Base-by-base conservation (phyloP, 768 basidiomycete genomes). In the Leccinum pellstonianum region DNA sequence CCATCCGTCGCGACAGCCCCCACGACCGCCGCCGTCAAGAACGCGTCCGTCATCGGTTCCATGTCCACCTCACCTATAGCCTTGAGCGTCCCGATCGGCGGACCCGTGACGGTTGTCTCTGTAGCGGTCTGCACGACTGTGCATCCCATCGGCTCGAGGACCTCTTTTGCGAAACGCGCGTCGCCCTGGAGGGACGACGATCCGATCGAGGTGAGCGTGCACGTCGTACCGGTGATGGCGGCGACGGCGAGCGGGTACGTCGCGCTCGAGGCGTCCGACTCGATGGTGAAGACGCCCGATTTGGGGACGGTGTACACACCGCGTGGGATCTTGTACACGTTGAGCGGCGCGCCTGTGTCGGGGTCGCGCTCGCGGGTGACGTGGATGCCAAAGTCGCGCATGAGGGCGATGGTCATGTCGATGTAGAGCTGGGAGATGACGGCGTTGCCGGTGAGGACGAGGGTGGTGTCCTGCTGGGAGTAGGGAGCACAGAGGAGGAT, bases 1-100 rank as follows among this genome's bases (percentile, higher is more conserved):
- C 84, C 86, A 43, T 74, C 72, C 0, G 86, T 78, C 0, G 87
- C 87, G 21, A 97, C 91, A 57, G 97, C 96, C 55, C 93, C 95
- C 19, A 99, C 77, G 8, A 89, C 95, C 11, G 86, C 90, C 9
- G 97, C 96, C 3, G 95, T 98, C 77, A 98, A 82, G 80, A 99
- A 99, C 21, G 96, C 97, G 72, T 99, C 97, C 7, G 97, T 99
- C 97, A 99, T 98, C n/a, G 89, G 87, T 74, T 97, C 94, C 97
- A 98, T 98, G 71, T 98, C 93, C 21, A 98, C 86, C 66, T 87
- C 83, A 10, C 71, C 71, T 57, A 68, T 63, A 0, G 65, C 57
- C 54, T 90, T 91, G 53, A 97, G 81, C 2, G 91, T 91, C 64
- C 87, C 86, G 52, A 99, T 81, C 0, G 91, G 87, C 3, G 96